phyloP scores from a whole-genome alignment of 108 stramenopile genomes.

The Nannochloropsis salina region DNA sequence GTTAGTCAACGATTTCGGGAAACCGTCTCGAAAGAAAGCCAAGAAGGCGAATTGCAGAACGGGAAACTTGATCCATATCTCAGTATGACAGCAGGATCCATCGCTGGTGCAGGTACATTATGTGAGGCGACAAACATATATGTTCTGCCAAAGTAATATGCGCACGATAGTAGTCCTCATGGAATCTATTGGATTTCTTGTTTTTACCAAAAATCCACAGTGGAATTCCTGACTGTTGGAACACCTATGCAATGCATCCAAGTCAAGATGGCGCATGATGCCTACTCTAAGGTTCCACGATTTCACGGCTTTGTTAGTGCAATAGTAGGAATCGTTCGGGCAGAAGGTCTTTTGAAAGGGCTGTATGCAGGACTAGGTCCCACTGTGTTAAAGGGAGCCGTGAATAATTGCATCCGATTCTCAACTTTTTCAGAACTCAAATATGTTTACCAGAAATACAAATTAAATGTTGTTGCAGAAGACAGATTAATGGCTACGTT shows the following conservation, averaged over 20 bases:
- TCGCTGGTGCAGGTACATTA: slow-evolving; percentile 20
- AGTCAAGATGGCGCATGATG: slow-evolving; percentile 43
- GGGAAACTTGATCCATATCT: slow-evolving; percentile 20
- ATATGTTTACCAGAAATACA: neutral
- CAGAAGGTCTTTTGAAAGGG: slow-evolving; percentile 26
- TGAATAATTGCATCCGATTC: slow-evolving; percentile 44
- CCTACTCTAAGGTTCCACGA: neutral
- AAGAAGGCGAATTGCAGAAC: too few relatives aligned
- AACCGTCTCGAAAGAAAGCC: too few relatives aligned
- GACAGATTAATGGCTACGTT: too few relatives aligned
- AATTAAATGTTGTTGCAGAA: neutral
- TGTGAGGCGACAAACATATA: too few relatives aligned
- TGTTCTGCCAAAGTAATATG: too few relatives aligned
- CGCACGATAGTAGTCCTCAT: too few relatives aligned
- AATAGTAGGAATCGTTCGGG: slow-evolving; percentile 26
- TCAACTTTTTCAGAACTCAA: neutral
- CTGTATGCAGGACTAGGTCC: slow-evolving; percentile 32
- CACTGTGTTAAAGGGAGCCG: slow-evolving; percentile 38
- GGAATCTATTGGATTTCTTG: too few relatives aligned
- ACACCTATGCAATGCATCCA: slow-evolving; percentile 44
- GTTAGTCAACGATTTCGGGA: slow-evolving; percentile 22
- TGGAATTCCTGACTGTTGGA: slow-evolving; percentile 31
- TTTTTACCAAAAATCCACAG: neutral
- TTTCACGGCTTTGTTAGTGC: slow-evolving; percentile 25
- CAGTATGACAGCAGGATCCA: slow-evolving; percentile 31